phyloP scores from a whole-genome alignment of 306 rosid species.

The Cicer judaicum region DNA sequence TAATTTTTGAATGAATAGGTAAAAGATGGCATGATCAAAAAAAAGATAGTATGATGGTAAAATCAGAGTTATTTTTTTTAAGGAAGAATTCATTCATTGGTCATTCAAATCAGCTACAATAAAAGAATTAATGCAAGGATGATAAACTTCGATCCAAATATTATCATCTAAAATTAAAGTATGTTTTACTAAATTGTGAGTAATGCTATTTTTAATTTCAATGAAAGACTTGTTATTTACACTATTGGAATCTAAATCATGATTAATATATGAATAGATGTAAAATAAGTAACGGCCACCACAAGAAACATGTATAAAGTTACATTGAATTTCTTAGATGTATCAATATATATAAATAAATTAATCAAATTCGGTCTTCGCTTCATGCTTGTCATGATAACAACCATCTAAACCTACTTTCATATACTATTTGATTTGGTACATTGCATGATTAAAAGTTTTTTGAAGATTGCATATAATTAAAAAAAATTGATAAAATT shows the following conservation, averaged over 20 bases:
- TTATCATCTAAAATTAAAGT: too few species aligned
- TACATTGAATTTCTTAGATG: not conserved
- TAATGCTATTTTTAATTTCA: too few species aligned
- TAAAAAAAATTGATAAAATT: too few species aligned
- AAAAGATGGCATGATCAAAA: conserved; percentile 2
- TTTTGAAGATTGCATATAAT: too few species aligned
- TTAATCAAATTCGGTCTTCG: conserved; percentile 16
- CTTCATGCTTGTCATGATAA: conserved; percentile 47
- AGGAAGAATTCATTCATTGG: too few species aligned
- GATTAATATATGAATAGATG: conserved; percentile 29
- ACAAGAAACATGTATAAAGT: conserved; percentile 34
- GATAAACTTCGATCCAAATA: too few species aligned
- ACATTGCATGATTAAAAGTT: too few species aligned
- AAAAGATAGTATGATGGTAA: not conserved
- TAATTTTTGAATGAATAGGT: not conserved
- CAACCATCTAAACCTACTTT: conserved; percentile 16
- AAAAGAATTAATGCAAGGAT: too few species aligned
- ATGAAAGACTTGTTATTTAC: not conserved
- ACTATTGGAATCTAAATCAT: conserved; percentile 15
- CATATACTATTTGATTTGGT: conserved; percentile 10
- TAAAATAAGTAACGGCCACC: conserved; percentile 15
- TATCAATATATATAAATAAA: conserved; percentile 8
- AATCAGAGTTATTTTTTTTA: too few species aligned
- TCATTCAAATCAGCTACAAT: too few species aligned
- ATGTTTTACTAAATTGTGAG: too few species aligned